Evolutionary conservation across 2,329 filamentous ascomycete genomes (phyloP), one percentile per base, ranked within the genome.

Genomic region (Hypoxylon sp.): DNA sequence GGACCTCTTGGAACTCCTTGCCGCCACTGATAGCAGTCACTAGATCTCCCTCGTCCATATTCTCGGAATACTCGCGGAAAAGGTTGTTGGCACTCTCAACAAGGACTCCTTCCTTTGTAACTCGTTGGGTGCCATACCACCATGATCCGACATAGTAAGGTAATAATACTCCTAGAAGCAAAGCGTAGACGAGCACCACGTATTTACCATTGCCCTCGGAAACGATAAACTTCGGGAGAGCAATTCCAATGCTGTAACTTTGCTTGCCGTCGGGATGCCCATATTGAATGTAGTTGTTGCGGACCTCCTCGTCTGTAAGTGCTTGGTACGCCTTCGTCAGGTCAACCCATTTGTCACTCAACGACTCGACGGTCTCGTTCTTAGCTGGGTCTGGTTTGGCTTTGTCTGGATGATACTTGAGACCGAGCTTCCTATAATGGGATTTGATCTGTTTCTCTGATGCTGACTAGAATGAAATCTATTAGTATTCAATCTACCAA

Each of bases 181-280:
- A 80, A 37, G 93, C 94, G 78, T 99, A 99, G 69, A 97, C 86
- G 61, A 97, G 84, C 65, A 99, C 84, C 57, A 99, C 91, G 76
- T 96, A 98, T 83, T 97, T 98, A 71, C 94, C 95, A 78, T 96
- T 96, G 59, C 94, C 95, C 71, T 97, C 93, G 12, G 92, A 91
- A 59, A 99, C 87, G 74, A 99, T 94, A 80, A 96, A 93, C 78
- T 96, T 91, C 47, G 96, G 96, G 47, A 99, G 86, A 47, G 95
- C 96, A 71, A 99, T 99, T 70, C 96, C 95, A 76, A 99, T 98
- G 81, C 94, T 97, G 81, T 94, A 96, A 78, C 94, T 95, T 82
- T 99, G 96, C 85, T 97, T 98, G 77, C 96, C 96, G 78, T 99
- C 96, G 5, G 96, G 96, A 79, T 99, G 94, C 60, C 96, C 96